phyloP scores from a whole-genome alignment of 176 grass and related monocot genomes.

The Themeda triandra region DNA sequence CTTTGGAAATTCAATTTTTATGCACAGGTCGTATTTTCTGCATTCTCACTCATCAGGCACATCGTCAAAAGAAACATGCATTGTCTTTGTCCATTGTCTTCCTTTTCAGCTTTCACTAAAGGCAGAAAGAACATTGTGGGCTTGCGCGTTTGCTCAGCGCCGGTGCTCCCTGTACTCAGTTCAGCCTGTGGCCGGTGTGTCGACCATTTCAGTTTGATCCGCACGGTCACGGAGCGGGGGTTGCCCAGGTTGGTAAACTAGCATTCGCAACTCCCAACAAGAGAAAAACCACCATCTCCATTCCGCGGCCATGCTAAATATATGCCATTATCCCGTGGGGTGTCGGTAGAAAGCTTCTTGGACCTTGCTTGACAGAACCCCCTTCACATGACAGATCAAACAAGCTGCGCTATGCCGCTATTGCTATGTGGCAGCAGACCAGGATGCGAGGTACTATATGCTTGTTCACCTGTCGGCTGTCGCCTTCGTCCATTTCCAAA shows the following conservation, averaged over 20 bases:
- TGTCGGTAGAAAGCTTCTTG: neutral
- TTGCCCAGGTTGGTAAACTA: neutral
- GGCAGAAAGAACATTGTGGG: neutral
- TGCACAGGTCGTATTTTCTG: neutral
- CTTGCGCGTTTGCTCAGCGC: neutral
- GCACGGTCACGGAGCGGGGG: too few species aligned
- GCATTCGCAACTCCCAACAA: neutral
- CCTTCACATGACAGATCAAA: conserved; percentile 1
- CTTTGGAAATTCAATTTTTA: neutral
- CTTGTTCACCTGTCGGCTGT: neutral
- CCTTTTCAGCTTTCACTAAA: conserved; percentile 1
- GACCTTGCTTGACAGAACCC: neutral
- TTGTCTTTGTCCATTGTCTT: neutral
- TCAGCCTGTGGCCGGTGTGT: neutral
- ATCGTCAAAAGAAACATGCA: neutral
- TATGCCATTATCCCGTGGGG: neutral
- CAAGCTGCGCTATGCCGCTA: neutral
- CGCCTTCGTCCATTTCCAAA: neutral
- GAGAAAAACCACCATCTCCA: neutral
- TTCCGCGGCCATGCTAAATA: neutral
- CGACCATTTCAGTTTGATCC: neutral
- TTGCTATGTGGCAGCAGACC: neutral
- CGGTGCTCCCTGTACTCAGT: neutral
- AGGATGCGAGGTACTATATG: neutral
- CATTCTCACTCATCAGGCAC: neutral